Conservation (phyloP, 805 yeast species). For the Ogataea pilisensis region DNA sequence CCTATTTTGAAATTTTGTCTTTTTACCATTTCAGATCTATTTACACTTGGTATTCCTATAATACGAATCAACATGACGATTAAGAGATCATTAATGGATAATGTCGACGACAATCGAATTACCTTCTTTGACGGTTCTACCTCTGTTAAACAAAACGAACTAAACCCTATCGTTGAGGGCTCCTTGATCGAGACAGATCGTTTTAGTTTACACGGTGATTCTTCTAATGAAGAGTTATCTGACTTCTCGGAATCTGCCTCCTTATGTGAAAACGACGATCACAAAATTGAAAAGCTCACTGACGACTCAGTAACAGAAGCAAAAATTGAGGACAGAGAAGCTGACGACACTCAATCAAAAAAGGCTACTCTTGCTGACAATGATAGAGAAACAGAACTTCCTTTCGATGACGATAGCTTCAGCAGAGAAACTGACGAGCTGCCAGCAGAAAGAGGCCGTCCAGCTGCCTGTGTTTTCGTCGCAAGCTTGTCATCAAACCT, state of each 20-base stretch:
- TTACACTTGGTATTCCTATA: too few relatives aligned
- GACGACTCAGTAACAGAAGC: background rate
- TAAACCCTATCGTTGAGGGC: constrained; percentile 11
- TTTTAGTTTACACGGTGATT: constrained; percentile 12
- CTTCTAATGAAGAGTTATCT: constrained; percentile 16
- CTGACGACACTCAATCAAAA: constrained; percentile 3
- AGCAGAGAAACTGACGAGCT: constrained; percentile 13
- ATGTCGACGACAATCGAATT: constrained; percentile 18
- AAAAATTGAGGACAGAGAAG: constrained; percentile 8
- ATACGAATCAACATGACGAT: background rate
- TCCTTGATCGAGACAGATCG: constrained; percentile 11
- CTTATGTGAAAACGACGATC: constrained; percentile 13
- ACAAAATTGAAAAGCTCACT: background rate
- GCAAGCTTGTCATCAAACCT: constrained; percentile 70
- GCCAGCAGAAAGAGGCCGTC: constrained; percentile 47
- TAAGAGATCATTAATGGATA: constrained; percentile 8
- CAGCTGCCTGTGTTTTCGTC: constrained; percentile 85
- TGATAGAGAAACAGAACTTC: too few relatives aligned
- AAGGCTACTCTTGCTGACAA: too few relatives aligned
- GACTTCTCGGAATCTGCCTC: constrained; percentile 18
- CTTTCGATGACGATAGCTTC: constrained; percentile 18
- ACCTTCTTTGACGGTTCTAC: constrained; percentile 12
- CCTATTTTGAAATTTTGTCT: too few relatives aligned
- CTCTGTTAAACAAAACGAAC: constrained; percentile 12
- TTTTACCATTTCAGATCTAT: too few relatives aligned